Evolutionary conservation across 805 yeast genomes (phyloP), one percentile per base, ranked within the genome.

Genomic region (Scheffersomyces ergatensis): DNA sequence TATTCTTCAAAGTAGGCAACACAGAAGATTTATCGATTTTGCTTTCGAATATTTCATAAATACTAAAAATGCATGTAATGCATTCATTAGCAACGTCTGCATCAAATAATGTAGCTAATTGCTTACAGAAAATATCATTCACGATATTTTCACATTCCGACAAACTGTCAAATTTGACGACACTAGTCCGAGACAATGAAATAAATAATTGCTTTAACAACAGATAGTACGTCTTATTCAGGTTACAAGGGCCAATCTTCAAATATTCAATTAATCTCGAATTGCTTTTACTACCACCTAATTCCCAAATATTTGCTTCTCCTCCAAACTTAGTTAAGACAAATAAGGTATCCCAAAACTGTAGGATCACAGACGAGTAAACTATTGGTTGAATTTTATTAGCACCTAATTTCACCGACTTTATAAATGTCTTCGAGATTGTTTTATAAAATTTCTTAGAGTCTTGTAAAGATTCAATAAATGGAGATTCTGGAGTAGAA

Each of bases 211-310:
- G 40, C 2, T 39, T 38, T 15, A 70, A 37, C 8, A 51, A 36
- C 2, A 44, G 42, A 48, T 77, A 85, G 51, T 79, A 83, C 0
- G 62, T 47, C 0, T 81, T 74, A 21, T 67, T 63, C 37, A 85
- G 78, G 37, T 68, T 70, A 35, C 82, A 66, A 2, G 78, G 76
- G 0, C 89, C 85, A 12, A 79, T 45, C 11, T 62, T 62, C 16
- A 85, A 48, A 46, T 82, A 72, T 0, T 62, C 72, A 1, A 66
- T 34, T 9, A 85, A 52, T 43, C 70, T 72, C 1, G 79, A 48
- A 3, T 62, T 62, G 41, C 57, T 46, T 40, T 67, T 66, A 34
- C 52, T 48, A 14, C 82, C 83, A 16, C 73, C 76, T 4, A 55
- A 45, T 3, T 69, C 60, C 83, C 88, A 82, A 36, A 83, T 66